These are phyloP conservation scores for Clonostachys rosea DNA, from an alignment of 2,329 filamentous ascomycete genomes.

Conservation along the genomic window DNA sequence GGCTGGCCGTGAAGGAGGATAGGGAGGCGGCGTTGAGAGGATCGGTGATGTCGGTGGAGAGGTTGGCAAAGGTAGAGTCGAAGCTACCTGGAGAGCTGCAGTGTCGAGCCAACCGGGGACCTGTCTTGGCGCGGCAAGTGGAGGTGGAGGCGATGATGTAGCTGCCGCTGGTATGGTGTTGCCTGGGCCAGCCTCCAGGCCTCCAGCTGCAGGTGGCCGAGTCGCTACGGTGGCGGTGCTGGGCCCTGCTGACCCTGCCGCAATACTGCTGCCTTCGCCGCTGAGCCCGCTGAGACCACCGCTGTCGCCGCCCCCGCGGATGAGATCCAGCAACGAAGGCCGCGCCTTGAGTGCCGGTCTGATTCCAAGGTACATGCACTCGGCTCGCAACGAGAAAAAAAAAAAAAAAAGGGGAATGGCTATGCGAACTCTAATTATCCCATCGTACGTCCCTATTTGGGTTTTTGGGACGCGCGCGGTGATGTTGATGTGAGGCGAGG, in stretches of 20 bases:
- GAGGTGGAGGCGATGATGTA: slow-evolving; percentile 11
- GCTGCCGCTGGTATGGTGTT: slow-evolving; percentile 4
- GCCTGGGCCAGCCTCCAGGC: too few species aligned
- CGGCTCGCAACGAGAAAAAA: slow-evolving; percentile 12
- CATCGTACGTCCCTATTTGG: too few species aligned
- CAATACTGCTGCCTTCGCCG: slow-evolving; percentile 6
- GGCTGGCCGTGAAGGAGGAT: slow-evolving; percentile 17
- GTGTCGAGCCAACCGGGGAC: neutral
- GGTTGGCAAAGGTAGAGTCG: slow-evolving; percentile 32
- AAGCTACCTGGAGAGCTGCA: slow-evolving; percentile 24
- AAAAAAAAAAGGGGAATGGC: too few species aligned
- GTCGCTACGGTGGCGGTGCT: neutral
- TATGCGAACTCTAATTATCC: too few species aligned
- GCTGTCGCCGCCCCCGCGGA: slow-evolving; percentile 26
- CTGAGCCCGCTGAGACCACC: slow-evolving; percentile 10
- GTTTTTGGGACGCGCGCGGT: neutral
- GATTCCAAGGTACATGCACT: slow-evolving; percentile 43
- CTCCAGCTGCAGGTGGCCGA: neutral
- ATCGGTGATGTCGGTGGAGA: slow-evolving; percentile 29
- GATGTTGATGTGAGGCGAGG: neutral
- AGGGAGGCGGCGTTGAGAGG: slow-evolving; percentile 18
- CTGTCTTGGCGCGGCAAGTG: slow-evolving; percentile 1
- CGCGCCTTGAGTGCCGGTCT: slow-evolving; percentile 43
- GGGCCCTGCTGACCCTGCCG: slow-evolving; percentile 7
- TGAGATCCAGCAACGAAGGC: slow-evolving; percentile 48